Percentiles rank a stretch among this genome's conserved stretches.
These are phyloP conservation scores for Annona cherimola DNA, from an alignment of 164 flowering plant genomes.

Conservation along the genomic window DNA sequence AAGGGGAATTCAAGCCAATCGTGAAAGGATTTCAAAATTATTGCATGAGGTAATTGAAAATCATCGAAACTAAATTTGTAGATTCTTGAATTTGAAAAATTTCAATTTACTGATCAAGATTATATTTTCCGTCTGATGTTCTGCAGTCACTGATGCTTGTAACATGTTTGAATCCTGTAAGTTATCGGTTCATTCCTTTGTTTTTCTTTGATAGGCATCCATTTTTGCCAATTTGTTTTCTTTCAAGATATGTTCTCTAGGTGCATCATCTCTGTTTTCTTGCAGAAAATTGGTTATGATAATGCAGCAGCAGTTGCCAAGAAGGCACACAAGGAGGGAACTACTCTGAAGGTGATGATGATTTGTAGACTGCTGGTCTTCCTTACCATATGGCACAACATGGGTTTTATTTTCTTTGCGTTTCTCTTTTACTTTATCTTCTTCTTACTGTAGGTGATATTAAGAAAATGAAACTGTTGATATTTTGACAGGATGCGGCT, in stretches of 20 bases:
- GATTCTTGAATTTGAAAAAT: neutral
- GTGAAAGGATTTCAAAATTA: conserved; percentile 78
- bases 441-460: neutral
- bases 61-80: neutral
- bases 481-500: conserved; percentile 72
- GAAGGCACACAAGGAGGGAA: conserved; percentile 95
- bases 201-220: neutral
- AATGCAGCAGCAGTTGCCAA: conserved; percentile 98
- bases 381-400: neutral
- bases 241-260: neutral
- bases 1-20: conserved; percentile 86
- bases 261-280: neutral
- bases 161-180: conserved; percentile 93
- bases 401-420: neutral
- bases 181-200: conserved; percentile 19
- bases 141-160: conserved; percentile 99
- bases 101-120: conserved; percentile 13
- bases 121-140: conserved; percentile 10
- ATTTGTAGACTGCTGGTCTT: neutral
- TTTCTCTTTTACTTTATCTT: neutral
- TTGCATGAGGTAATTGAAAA: conserved; percentile 69
- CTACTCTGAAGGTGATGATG: conserved; percentile 66
- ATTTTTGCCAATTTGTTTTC: conserved; percentile 3
- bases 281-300: conserved; percentile 96
- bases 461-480: neutral